phyloP scores from a whole-genome alignment of 2,329 filamentous ascomycete genomes.

The Venturia oleaginea region DNA sequence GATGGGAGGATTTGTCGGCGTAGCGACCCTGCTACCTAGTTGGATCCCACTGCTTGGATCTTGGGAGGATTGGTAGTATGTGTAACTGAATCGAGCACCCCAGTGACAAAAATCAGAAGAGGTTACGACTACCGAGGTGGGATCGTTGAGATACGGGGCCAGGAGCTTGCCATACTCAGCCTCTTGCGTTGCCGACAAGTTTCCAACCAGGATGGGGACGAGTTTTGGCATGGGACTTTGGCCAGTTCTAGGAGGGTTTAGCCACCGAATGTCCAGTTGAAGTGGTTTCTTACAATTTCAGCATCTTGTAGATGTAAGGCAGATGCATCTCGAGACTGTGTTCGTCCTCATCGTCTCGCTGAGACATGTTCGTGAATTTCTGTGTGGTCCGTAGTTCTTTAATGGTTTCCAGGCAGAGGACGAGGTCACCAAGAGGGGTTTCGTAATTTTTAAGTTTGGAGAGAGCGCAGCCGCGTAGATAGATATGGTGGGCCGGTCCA shows the following conservation, averaged over 20 bases:
- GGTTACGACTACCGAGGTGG: constrained; percentile 72
- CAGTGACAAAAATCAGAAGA: constrained; percentile 98
- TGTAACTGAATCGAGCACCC: constrained; percentile 78
- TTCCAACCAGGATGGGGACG: constrained; percentile 79
- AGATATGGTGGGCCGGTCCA: constrained; percentile 84
- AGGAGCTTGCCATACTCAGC: constrained; percentile 60
- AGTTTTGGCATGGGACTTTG: constrained; percentile 53
- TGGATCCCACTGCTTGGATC: constrained; percentile 24
- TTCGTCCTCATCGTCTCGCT: constrained; percentile 63
- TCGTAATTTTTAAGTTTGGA: constrained; percentile 61
- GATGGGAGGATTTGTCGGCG: constrained; percentile 49
- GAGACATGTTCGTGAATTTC: constrained; percentile 57
- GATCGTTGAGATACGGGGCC: constrained; percentile 66
- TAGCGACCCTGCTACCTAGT: constrained; percentile 21
- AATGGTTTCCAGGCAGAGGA: constrained; percentile 52
- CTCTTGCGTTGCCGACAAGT: constrained; percentile 58
- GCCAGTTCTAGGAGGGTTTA: constrained; percentile 15
- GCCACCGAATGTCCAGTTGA: background rate
- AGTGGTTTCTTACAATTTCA: constrained; percentile 36
- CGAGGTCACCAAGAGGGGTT: constrained; percentile 65
- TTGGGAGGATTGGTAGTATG: constrained; percentile 56
- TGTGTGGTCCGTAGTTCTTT: constrained; percentile 42
- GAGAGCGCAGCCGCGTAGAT: constrained; percentile 67
- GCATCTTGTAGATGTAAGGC: constrained; percentile 80
- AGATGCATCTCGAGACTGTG: constrained; percentile 97